Evolutionary conservation across 2,329 filamentous ascomycete species (phyloP), one percentile per base, ranked within the genome.

Genomic region (Teratosphaeria epicoccoides): DNA sequence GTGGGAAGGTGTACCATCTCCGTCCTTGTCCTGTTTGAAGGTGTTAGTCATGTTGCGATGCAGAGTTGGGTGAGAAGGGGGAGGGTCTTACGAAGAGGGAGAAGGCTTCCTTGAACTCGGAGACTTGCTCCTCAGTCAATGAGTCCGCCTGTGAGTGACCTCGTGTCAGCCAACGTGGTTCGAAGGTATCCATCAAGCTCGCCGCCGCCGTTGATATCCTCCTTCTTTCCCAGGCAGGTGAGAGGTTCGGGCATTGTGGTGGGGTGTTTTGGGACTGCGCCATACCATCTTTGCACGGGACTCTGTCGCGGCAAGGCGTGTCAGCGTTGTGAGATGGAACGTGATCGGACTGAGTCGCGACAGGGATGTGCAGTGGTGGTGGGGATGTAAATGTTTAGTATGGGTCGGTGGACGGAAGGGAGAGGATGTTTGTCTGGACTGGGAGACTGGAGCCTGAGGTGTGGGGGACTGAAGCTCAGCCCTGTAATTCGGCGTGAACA

Each of bases 21-120:
- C 75, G 64, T 79, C 76, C 66, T 78, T 79, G 73, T 79, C 76
- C 76, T 79, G 62, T 63, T 24, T 37, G 23, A 43, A 24, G 49
- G 10, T 17, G 56, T 62, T 52, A 63, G 60, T 23, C 46, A 44
- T 47, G 48, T 43, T 48, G 37, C 47, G 48, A 24, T 49, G 43
- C 33, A 9, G 20, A 9, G 11, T 17, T 10, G 14, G 33, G 40
- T 45, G 26, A 29, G n/a, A 17, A 10, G 44, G 43, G 45, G 47
- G 25, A 17, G 20, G 37, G 51, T 84, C 93, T 85, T 85, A 98
- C 93, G 76, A 98, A 98, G 62, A 98, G 88, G 72, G 93, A 98
- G 78, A 98, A 98, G 51, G 93, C 93, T 79, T 98, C 93, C 87
- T 97, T 98, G 81, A 97, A 98, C 79, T 98, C 93, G 71, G 93